Evolutionary conservation across 1,284 basidiomycete genomes (phyloP).

Genomic region (Tilletia horrida): DNA sequence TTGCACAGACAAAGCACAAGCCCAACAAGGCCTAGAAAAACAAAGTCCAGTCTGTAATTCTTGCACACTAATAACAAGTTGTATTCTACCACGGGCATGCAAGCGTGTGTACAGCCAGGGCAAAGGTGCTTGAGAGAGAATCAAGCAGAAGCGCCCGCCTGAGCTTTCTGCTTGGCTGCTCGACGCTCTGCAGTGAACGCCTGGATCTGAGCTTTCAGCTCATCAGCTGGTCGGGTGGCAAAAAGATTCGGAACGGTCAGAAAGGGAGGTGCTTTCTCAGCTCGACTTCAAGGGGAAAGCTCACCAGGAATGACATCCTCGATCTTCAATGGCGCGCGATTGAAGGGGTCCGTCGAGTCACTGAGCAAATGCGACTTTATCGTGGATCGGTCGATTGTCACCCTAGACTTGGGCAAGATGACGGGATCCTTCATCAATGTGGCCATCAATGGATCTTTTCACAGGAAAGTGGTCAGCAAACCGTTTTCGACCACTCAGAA

Average conservation of each 20-base stretch:
- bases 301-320: slow-evolving; percentile 51
- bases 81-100: too few species aligned
- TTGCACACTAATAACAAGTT: too few species aligned
- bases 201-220: slow-evolving; percentile 45
- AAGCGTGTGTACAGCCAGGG: too few species aligned
- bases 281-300: background rate
- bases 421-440: slow-evolving; percentile 97
- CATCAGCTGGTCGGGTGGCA: slow-evolving; percentile 28
- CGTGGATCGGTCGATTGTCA: slow-evolving; percentile 80
- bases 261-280: background rate
- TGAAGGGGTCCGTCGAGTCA: slow-evolving; percentile 66
- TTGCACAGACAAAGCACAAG: slow-evolving; percentile 4
- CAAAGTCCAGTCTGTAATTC: too few species aligned
- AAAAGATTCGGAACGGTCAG: background rate
- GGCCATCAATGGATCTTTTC: slow-evolving; percentile 80
- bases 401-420: slow-evolving; percentile 75
- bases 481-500: slow-evolving; percentile 19
- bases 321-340: slow-evolving; percentile 56
- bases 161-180: slow-evolving; percentile 8
- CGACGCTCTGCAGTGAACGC: slow-evolving; percentile 28
- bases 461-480: background rate
- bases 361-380: slow-evolving; percentile 93
- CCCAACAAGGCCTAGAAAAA: background rate
- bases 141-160: too few species aligned
- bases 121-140: too few species aligned